Conservation (phyloP, 208 protist species). For the Trypanosoma theileri region DNA sequence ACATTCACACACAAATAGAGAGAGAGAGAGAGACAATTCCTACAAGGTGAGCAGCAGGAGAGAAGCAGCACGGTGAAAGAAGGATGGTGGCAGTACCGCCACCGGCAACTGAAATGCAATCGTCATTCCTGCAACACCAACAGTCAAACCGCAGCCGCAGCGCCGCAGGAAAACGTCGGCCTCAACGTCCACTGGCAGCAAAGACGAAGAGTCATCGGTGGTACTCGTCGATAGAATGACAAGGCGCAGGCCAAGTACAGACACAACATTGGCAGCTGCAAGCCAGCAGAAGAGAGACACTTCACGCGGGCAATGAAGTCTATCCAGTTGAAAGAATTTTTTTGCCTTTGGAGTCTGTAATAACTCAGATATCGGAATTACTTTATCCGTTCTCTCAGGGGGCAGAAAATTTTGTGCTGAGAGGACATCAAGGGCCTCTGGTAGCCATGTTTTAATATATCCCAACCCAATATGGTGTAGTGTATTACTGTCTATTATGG, state of each 20-base stretch:
- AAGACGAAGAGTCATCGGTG: background rate
- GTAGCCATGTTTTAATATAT: slow-evolving; percentile 36
- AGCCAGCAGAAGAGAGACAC: slow-evolving; percentile 31
- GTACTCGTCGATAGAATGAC: background rate
- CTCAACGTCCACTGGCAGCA: slow-evolving; percentile 11
- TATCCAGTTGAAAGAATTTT: slow-evolving; percentile 9
- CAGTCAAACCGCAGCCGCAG: background rate
- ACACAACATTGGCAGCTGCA: slow-evolving; percentile 10
- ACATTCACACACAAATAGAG: background rate
- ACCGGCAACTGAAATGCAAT: background rate
- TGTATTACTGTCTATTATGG: background rate
- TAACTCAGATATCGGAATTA: slow-evolving; percentile 3
- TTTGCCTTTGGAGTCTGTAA: slow-evolving; percentile 4
- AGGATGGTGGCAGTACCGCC: background rate
- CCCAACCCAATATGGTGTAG: slow-evolving; percentile 22
- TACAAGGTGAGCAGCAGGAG: slow-evolving; percentile 4
- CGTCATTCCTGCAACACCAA: background rate
- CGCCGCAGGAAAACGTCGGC: slow-evolving; percentile 10
- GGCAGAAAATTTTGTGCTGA: background rate
- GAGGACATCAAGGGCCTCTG: slow-evolving; percentile 26
- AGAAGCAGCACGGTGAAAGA: slow-evolving; percentile 21
- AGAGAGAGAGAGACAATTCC: background rate
- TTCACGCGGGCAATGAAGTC: slow-evolving; percentile 1
- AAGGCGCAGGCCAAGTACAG: slow-evolving; percentile 21
- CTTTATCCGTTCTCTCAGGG: too few species aligned